These are phyloP conservation scores for Nicotiana rustica DNA, from an alignment of 305 asterid species.

Conservation along the genomic window DNA sequence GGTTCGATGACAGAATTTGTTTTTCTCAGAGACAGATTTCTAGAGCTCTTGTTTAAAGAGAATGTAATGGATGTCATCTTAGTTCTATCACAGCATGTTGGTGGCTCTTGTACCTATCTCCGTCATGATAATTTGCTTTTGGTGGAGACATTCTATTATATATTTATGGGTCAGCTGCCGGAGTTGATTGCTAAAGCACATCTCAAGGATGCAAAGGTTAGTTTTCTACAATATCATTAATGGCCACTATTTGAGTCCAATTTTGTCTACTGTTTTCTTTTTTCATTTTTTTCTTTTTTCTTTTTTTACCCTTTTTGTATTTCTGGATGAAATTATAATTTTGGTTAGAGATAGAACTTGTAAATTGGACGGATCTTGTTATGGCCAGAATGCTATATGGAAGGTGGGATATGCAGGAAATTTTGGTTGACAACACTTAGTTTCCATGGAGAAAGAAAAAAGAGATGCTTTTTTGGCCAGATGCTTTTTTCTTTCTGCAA, in stretches of 20 bases:
- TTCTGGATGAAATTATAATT: background rate
- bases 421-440: constrained; percentile 22
- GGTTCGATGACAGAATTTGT: constrained; percentile 75
- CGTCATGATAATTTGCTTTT: constrained; percentile 93
- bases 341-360: constrained; percentile 1
- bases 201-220: constrained; percentile 71
- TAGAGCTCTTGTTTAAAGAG: constrained; percentile 80
- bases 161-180: constrained; percentile 91
- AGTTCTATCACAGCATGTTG: constrained; percentile 81
- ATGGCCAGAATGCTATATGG: background rate
- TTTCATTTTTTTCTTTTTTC: background rate
- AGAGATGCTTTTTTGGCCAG: background rate
- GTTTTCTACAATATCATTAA: constrained; percentile 35
- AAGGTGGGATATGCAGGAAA: background rate
- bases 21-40: constrained; percentile 76
- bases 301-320: background rate
- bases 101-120: constrained; percentile 73
- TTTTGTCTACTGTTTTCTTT: background rate
- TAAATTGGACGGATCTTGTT: constrained; percentile 22
- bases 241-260: constrained; percentile 32
- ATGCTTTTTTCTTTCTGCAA: background rate
- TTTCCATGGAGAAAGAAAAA: background rate
- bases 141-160: constrained; percentile 75
- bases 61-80: constrained; percentile 92
- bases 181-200: constrained; percentile 73